Evolutionary conservation across 306 rosid species (phyloP).

Genomic region (Prunus fruticosa): DNA sequence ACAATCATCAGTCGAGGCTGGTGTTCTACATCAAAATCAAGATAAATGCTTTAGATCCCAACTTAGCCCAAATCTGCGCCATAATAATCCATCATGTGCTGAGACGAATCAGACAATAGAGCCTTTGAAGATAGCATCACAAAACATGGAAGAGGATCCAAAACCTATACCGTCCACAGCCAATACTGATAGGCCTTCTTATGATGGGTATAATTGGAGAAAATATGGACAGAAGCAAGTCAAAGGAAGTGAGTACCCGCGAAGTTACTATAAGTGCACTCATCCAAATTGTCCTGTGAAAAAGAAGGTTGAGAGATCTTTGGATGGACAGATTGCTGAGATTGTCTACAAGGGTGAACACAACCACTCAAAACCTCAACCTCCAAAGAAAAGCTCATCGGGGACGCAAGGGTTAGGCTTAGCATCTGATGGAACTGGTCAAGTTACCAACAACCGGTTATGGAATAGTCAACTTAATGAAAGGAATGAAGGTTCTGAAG

Average conservation of each 20-base stretch:
- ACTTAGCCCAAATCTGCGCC: constrained; percentile 36
- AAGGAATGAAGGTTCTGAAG: constrained; percentile 49
- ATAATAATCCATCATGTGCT: constrained; percentile 28
- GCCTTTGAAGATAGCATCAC: constrained; percentile 38
- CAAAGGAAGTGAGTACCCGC: constrained; percentile 90
- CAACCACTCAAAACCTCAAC: constrained; percentile 82
- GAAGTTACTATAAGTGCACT: constrained; percentile 95
- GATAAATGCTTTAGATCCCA: constrained; percentile 39
- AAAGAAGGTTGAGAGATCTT: constrained; percentile 93
- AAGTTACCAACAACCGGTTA: constrained; percentile 35
- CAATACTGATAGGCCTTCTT: constrained; percentile 66
- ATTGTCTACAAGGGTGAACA: constrained; percentile 97
- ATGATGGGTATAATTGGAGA: constrained; percentile 97
- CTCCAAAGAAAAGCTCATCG: constrained; percentile 53
- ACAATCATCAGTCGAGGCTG: constrained; percentile 31
- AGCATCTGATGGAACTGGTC: constrained; percentile 45
- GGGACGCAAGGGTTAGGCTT: constrained; percentile 58
- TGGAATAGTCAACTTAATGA: constrained; percentile 43
- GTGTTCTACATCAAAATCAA: constrained; percentile 39
- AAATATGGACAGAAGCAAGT: constrained; percentile 99
- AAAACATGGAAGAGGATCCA: constrained; percentile 52
- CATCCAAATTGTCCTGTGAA: constrained; percentile 90
- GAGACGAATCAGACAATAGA: constrained; percentile 39
- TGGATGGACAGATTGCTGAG: constrained; percentile 86
- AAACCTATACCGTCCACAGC: constrained; percentile 41